These are phyloP conservation scores for Ploettnerulaceae sp. DNA, from an alignment of 2,329 filamentous ascomycete genomes.

Conservation along the genomic window DNA sequence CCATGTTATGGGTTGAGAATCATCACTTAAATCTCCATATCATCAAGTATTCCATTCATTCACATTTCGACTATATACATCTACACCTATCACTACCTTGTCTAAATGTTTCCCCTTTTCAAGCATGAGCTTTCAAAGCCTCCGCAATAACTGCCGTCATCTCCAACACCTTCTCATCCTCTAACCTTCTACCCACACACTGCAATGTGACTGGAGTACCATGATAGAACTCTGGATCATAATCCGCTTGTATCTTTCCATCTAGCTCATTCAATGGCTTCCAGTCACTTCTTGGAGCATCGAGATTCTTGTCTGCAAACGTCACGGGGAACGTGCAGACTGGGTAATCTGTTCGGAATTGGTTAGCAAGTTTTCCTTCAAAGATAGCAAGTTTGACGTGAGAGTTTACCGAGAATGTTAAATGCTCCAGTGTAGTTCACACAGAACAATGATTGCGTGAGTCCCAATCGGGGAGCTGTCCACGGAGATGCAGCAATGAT, in stretches of 20 bases:
- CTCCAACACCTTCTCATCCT: slow-evolving; percentile 35
- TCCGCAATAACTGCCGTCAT: slow-evolving; percentile 36
- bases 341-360: slow-evolving; percentile 26
- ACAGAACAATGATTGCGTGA: slow-evolving; percentile 29
- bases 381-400: not conserved
- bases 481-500: slow-evolving; percentile 34
- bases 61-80: too few species aligned
- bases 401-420: slow-evolving; percentile 32
- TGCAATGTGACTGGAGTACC: slow-evolving; percentile 30
- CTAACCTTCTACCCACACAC: slow-evolving; percentile 30
- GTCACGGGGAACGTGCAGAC: slow-evolving; percentile 41
- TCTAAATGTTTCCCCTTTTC: not conserved
- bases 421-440: slow-evolving; percentile 32
- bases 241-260: slow-evolving; percentile 29
- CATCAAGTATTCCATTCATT: too few species aligned
- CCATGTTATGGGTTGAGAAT: too few species aligned
- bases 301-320: slow-evolving; percentile 37
- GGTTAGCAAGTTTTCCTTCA: slow-evolving; percentile 13
- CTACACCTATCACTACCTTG: not conserved
- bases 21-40: too few species aligned
- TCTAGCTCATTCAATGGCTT: slow-evolving; percentile 30
- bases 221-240: slow-evolving; percentile 32
- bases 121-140: slow-evolving; percentile 25
- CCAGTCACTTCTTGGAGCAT: slow-evolving; percentile 27
- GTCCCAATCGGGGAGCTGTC: slow-evolving; percentile 34